phyloP scores from a whole-genome alignment of 257 asterid genomes.

The Asclepias syriaca region DNA sequence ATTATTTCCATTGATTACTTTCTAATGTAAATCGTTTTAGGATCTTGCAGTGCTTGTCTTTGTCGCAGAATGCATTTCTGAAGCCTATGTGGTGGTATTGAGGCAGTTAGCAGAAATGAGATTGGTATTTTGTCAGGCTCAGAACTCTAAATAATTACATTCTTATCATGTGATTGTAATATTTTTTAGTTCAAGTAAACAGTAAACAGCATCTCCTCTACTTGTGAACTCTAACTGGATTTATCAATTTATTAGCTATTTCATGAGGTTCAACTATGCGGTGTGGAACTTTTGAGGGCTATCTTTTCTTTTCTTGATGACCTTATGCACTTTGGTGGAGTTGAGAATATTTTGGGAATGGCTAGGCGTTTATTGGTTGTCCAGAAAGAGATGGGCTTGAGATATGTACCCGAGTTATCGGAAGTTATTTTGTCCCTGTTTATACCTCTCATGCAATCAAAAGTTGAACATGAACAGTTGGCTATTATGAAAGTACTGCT shows the following conservation, averaged over 20 bases:
- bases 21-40: constrained; percentile 33
- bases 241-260: constrained; percentile 44
- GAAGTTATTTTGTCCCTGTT: constrained; percentile 55
- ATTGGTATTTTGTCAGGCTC: constrained; percentile 37
- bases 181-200: constrained; percentile 14
- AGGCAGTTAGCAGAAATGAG: constrained; percentile 61
- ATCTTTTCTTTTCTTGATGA: constrained; percentile 49
- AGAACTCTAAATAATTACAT: neutral
- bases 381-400: constrained; percentile 83
- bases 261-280: constrained; percentile 66
- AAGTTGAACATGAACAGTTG: constrained; percentile 89
- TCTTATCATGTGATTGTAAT: neutral
- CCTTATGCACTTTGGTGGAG: constrained; percentile 44
- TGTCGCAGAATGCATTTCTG: constrained; percentile 55
- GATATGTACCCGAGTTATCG: constrained; percentile 44
- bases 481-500: constrained; percentile 48
- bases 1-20: neutral
- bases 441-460: constrained; percentile 56
- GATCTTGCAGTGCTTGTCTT: constrained; percentile 42
- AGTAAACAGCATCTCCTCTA: constrained; percentile 9
- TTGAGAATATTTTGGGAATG: constrained; percentile 60
- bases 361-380: constrained; percentile 57
- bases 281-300: constrained; percentile 58
- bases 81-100: constrained; percentile 68
- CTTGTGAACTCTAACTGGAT: constrained; percentile 23